phyloP scores from a whole-genome alignment of 2,329 filamentous ascomycete genomes.

The Biscogniauxia sp. region DNA sequence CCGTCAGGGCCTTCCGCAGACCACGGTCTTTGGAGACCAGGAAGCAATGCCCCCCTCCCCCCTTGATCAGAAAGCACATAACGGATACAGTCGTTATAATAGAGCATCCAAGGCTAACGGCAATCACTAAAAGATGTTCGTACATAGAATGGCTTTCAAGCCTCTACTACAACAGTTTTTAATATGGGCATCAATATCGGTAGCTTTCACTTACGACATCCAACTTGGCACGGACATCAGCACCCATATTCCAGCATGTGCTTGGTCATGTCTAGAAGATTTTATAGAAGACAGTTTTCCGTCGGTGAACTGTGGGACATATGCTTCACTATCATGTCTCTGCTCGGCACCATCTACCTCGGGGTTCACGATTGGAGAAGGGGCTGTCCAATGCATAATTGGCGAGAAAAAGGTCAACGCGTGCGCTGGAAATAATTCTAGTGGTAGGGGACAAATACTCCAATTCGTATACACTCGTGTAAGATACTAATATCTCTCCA shows the following conservation, averaged over 20 bases:
- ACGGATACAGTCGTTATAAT: constrained; percentile 12
- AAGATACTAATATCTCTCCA: constrained; percentile 16
- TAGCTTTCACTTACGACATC: constrained; percentile 17
- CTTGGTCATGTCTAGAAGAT: constrained; percentile 53
- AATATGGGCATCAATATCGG: constrained; percentile 29
- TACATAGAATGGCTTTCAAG: constrained; percentile 33
- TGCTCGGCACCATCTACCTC: constrained; percentile 58
- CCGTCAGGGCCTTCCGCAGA: constrained; percentile 10
- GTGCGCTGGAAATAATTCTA: constrained; percentile 48
- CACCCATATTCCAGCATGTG: constrained; percentile 28
- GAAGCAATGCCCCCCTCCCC: constrained; percentile 22
- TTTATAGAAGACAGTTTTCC: constrained; percentile 63
- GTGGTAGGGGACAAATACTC: constrained; percentile 31
- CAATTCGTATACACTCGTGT: constrained; percentile 14
- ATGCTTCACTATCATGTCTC: constrained; percentile 58
- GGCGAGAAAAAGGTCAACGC: constrained; percentile 47
- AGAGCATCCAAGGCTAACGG: constrained; percentile 25
- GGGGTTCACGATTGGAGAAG: constrained; percentile 71
- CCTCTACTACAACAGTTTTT: constrained; percentile 25
- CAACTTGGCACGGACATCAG: constrained; percentile 27
- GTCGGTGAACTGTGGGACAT: constrained; percentile 44
- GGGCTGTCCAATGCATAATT: constrained; percentile 64
- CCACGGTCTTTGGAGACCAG: constrained; percentile 18
- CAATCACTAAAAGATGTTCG: constrained; percentile 24
- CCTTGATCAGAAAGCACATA: constrained; percentile 16